Base-by-base conservation (phyloP, 1,284 basidiomycete species). In the Chalciporus sp. region DNA sequence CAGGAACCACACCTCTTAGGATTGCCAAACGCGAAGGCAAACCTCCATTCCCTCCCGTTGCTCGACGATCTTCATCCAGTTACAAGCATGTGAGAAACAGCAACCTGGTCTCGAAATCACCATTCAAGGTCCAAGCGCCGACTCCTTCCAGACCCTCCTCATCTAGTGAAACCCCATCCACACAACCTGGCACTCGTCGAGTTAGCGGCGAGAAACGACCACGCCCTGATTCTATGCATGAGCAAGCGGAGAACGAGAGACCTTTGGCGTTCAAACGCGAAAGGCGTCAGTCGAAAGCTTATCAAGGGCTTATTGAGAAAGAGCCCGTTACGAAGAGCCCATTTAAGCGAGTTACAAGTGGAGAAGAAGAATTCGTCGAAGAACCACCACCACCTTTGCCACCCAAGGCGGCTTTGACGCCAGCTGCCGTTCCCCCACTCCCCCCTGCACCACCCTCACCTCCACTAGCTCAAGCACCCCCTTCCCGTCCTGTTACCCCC, bases 41-140 rank as follows among this genome's bases (percentile, higher is more conserved):
- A 49, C 63, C 74, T 56, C 73, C 73, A 23, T 69, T 77, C 56
- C 73, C 80, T 31, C 70, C 74, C 37, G 70, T 88, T 46, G 84
- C 87, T 48, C 82, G 93, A 48, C 81, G 93, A 47, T 84, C 87
- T 4, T 92, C 89, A 17, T 87, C 84, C 48, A 92, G 88, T 64
- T 95, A 90, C 76, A 90, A 85, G 64, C 90, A 92, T 71, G 81
- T 94, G 60, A 82, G 83, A 58, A 87, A 77, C 58, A 92, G 90
- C 71, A 86, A 89, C 62, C 85, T 95, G 51, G 94, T 95, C 20
- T 86, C 88, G 44, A 94, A 94, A 63, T 95, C 92, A 10, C 92
- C 92, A 8, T 98, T 98, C 79, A 93, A 92, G 63, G 80, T 79
- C 1, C 81, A 83, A 54, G 74, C 81, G 27, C 76, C 80, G 35